A percentile compares a stretch with the other conserved stretches of the same genome.
phyloP scores from a whole-genome alignment of 169 alveolate species.

The Plasmodium reichenowi region DNA sequence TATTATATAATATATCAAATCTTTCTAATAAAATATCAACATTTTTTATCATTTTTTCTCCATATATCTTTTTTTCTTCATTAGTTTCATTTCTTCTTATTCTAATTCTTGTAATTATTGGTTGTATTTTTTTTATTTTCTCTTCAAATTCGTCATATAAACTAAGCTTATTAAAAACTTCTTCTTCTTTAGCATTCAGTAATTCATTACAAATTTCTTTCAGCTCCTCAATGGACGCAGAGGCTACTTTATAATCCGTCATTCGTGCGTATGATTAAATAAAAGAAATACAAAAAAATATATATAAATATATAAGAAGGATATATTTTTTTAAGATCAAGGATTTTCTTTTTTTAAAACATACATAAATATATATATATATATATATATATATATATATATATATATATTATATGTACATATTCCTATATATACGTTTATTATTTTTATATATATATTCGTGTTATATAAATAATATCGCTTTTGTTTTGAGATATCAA shows the following conservation, averaged over 20 bases:
- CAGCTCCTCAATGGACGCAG: conserved; percentile 35
- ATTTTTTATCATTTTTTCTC: conserved; percentile 67
- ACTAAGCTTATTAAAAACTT: conserved; percentile 46
- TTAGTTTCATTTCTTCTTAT: conserved; percentile 61
- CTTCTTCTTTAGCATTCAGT: conserved; percentile 53
- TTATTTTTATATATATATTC: no score
- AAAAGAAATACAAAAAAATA: no score
- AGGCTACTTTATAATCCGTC: conserved; percentile 66
- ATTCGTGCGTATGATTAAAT: not conserved
- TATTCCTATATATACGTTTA: no score
- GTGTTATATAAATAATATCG: no score
- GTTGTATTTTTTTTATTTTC: conserved; percentile 41
- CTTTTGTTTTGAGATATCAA: no score
- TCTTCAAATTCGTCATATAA: conserved; percentile 49
- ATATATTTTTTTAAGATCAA: no score
- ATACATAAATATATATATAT: no score
- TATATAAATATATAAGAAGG: no score
- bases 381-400: no score
- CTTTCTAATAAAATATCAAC: conserved; percentile 68
- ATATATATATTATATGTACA: no score
- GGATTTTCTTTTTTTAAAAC: no score
- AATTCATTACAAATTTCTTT: conserved; percentile 47
- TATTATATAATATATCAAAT: conserved; percentile 39
- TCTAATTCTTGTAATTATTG: conserved; percentile 62
- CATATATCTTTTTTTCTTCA: conserved; percentile 53